These are phyloP conservation scores for Mortierella sp. DNA, from an alignment of 371 early-diverging fungal species.

Conservation along the genomic window DNA sequence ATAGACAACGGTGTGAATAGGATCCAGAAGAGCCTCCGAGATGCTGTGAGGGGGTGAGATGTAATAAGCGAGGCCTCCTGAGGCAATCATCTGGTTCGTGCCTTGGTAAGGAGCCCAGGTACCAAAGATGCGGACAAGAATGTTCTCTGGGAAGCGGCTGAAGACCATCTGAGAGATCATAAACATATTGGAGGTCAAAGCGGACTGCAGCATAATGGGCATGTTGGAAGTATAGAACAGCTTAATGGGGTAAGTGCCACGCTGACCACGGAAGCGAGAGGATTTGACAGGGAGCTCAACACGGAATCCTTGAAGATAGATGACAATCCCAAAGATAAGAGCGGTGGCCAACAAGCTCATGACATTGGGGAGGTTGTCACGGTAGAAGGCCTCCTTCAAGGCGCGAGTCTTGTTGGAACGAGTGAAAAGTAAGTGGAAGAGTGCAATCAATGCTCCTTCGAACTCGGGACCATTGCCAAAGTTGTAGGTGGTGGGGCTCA, in stretches of 20 bases:
- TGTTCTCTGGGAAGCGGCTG: slow-evolving; percentile 94
- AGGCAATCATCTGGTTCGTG: slow-evolving; percentile 90
- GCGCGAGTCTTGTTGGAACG: slow-evolving; percentile 98
- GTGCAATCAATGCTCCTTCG: slow-evolving; percentile 98
- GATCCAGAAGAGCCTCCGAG: slow-evolving; percentile 86
- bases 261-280: slow-evolving; percentile 96
- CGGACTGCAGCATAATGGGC: slow-evolving; percentile 99
- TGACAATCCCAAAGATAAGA: slow-evolving; percentile 94
- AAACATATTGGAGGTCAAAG: slow-evolving; percentile 96
- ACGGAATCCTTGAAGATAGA: slow-evolving; percentile 99
- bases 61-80: slow-evolving; percentile 98
- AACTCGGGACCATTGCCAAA: slow-evolving; percentile 99
- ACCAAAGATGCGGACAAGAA: slow-evolving; percentile 95
- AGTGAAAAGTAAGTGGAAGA: slow-evolving; percentile 96
- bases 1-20: slow-evolving; percentile 97
- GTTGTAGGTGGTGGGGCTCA: slow-evolving; percentile 97
- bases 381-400: slow-evolving; percentile 98
- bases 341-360: slow-evolving; percentile 95
- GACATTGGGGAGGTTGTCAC: slow-evolving; percentile 97
- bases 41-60: slow-evolving; percentile 96
- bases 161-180: slow-evolving; percentile 98
- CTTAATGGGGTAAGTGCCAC: slow-evolving; percentile 91
- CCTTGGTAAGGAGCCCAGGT: slow-evolving; percentile 96
- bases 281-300: slow-evolving; percentile 99
- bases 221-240: slow-evolving; percentile 99